These are phyloP conservation scores for Cetraspora pellucida DNA, from an alignment of 192 early-diverging fungal genomes.

Conservation along the genomic window DNA sequence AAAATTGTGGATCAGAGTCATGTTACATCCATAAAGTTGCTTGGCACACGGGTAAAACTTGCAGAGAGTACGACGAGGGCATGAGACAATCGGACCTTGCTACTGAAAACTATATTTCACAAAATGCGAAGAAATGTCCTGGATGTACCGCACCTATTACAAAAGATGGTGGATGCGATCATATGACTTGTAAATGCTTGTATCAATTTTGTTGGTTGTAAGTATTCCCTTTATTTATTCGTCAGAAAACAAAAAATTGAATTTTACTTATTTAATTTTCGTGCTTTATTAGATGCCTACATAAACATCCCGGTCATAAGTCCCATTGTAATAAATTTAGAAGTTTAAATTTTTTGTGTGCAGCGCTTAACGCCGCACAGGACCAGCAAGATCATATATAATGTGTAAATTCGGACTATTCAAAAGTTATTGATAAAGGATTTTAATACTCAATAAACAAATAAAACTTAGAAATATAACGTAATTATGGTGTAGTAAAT, in stretches of 20 bases:
- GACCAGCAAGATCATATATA: too few relatives aligned
- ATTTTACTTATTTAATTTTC: too few relatives aligned
- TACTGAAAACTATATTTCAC: constrained; percentile 25
- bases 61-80: neutral
- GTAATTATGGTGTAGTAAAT: too few relatives aligned
- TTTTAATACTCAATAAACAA: too few relatives aligned
- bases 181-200: constrained; percentile 12
- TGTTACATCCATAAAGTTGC: constrained; percentile 28
- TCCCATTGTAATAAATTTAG: neutral
- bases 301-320: neutral
- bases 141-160: constrained; percentile 8
- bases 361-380: too few relatives aligned
- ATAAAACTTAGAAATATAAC: too few relatives aligned
- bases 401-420: too few relatives aligned
- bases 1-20: constrained; percentile 2
- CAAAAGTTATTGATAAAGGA: too few relatives aligned
- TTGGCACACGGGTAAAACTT: constrained; percentile 17
- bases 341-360: too few relatives aligned
- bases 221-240: constrained; percentile 5
- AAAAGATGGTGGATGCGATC: constrained; percentile 21
- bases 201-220: constrained; percentile 32
- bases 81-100: constrained; percentile 4
- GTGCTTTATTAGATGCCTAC: constrained; percentile 16
- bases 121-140: neutral
- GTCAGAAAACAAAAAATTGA: neutral